Evolutionary conservation across 306 rosid genomes (phyloP).

Genomic region (Hylodesmum podocarpum): DNA sequence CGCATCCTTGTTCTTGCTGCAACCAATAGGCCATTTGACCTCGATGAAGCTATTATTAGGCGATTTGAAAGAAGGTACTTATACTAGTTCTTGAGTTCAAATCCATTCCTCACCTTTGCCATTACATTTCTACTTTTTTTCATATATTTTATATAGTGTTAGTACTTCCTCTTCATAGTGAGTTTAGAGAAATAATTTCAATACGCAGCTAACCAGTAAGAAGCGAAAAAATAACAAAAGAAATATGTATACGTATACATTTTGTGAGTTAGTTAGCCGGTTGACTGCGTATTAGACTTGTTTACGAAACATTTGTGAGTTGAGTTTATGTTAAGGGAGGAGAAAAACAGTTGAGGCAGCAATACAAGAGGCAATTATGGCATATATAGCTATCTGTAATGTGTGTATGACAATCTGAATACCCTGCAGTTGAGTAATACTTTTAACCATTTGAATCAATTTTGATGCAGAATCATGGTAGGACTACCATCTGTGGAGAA

Average conservation of each 20-base stretch:
- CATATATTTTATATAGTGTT: background rate
- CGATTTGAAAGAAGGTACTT: constrained; percentile 79
- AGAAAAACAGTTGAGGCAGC: background rate
- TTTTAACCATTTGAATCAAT: constrained; percentile 1
- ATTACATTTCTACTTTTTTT: constrained; percentile 1
- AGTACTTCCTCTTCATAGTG: background rate
- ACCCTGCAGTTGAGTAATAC: background rate
- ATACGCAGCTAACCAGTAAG: no score
- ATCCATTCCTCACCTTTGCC: background rate
- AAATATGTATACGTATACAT: no score
- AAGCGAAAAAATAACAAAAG: no score
- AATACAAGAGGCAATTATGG: background rate
- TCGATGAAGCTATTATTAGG: constrained; percentile 95
- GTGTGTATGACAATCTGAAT: background rate
- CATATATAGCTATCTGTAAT: background rate
- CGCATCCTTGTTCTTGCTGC: constrained; percentile 96
- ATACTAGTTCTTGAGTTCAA: background rate
- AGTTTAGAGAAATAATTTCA: no score
- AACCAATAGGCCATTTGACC: constrained; percentile 94
- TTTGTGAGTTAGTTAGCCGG: no score
- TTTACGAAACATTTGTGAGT: no score
- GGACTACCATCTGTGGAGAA: constrained; percentile 85
- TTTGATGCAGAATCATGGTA: constrained; percentile 80
- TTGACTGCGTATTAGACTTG: no score
- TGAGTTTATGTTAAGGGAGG: background rate